Evolutionary conservation across 345 rosid genomes (phyloP), one percentile per base, ranked within the genome.

Genomic region (Linum lewisii): DNA sequence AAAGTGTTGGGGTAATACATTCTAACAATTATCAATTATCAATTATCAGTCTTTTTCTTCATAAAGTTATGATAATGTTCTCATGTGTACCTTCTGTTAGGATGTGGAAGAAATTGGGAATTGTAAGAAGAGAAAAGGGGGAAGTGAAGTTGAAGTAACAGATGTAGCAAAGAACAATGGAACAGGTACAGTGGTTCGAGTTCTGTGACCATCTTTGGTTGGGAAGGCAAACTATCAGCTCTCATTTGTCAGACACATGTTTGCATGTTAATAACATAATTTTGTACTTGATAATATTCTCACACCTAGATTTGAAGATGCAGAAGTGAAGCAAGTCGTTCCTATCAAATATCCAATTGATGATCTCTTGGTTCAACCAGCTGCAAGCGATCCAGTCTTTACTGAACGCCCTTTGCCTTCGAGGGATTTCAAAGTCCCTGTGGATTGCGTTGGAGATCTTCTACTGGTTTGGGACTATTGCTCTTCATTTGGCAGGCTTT

Each of bases 391-490:
- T 71, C 87, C 95, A 57, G 73, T 74, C 66, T 78, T 89, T 66
- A 74, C 84, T 25, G 82, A 66, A 45, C 85, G 87, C 22, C 96
- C 99, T 73, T 71, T 80, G 62, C 95, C 90, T 51, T 79, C 83
- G 57, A 83, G 81, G 69, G 95, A 93, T 61, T 93, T 93, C 70
- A 81, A 68, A 68, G 78, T 87, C 74, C 82, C 90, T 16, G 70
- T 82, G 78, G 79, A 82, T 63, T 89, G 83, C 63, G 80, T 87
- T 47, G 96, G 94, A 54, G 84, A 93, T 80, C 90, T 93, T 73
- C 72, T 93, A 60, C 81, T 81, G 97, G 83, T 89, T 69, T 93
- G 99, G 99, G 96, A 93, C 67, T 89, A 89, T 76, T 93, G 97
- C 73, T 78, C 83, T 58, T 83, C 97, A 45, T 93, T 82, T 75